A percentile compares a stretch with the other conserved stretches of the same genome.
phyloP scores from a whole-genome alignment of 2,329 filamentous ascomycete genomes.

The Pseudocercospora fuligena region DNA sequence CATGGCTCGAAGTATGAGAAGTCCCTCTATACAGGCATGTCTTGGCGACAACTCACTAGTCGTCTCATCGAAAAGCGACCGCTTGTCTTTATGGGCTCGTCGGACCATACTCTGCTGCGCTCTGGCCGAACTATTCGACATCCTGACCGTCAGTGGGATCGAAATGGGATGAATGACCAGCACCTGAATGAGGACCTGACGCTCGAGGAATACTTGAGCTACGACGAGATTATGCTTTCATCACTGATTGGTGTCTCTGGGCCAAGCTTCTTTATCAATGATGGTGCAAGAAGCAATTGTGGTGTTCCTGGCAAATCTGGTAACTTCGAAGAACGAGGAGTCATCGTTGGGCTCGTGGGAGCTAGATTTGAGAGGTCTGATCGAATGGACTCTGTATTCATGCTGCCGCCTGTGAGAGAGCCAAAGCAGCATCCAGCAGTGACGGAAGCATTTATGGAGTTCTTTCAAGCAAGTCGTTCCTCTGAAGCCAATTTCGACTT shows the following conservation, averaged over 20 bases:
- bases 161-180: conserved; percentile 33
- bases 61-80: conserved; percentile 40
- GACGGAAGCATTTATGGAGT: conserved; percentile 28
- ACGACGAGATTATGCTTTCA: conserved; percentile 43
- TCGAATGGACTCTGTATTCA: conserved; percentile 38
- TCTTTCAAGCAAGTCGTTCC: conserved; percentile 27
- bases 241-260: conserved; percentile 40
- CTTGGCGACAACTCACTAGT: conserved; percentile 30
- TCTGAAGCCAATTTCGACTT: conserved; percentile 24
- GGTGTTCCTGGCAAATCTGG: conserved; percentile 14
- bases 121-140: conserved; percentile 26
- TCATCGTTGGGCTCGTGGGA: conserved; percentile 41
- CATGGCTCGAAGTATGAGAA: conserved; percentile 37
- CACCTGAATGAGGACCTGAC: conserved; percentile 25
- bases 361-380: conserved; percentile 39
- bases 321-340: conserved; percentile 34
- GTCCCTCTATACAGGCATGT: conserved; percentile 33
- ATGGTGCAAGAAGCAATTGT: conserved; percentile 35
- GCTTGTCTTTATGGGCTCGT: conserved; percentile 35
- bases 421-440: conserved; percentile 29
- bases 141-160: conserved; percentile 35
- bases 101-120: conserved; percentile 38
- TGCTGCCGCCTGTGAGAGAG: conserved; percentile 25
- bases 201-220: conserved; percentile 39
- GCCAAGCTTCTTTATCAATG: conserved; percentile 39